Evolutionary conservation across 2,329 filamentous ascomycete species (phyloP).

Genomic region (Pseudogymnoascus sp.): DNA sequence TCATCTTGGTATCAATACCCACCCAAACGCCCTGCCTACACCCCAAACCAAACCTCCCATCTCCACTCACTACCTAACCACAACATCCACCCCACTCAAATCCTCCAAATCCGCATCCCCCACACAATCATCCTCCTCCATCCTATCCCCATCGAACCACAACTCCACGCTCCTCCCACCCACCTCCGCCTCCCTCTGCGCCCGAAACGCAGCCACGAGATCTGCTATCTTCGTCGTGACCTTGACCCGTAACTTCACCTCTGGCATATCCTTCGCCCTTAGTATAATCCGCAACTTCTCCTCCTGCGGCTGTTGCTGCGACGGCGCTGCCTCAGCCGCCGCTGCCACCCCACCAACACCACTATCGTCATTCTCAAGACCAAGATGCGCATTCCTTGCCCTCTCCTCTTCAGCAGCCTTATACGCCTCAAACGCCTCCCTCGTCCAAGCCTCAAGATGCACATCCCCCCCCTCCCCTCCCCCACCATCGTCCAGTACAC

Average conservation of each 20-base stretch:
- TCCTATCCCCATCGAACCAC: conserved; percentile 65
- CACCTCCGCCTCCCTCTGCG: conserved; percentile 39
- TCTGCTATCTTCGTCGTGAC: conserved; percentile 50
- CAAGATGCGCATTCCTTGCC: not conserved
- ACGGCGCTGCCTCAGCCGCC: conserved; percentile 17
- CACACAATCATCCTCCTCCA: conserved; percentile 53
- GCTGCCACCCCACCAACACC: not conserved
- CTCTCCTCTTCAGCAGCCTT: conserved; percentile 11
- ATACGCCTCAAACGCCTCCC: conserved; percentile 44
- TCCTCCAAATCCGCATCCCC: conserved; percentile 64
- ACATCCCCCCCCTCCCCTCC: conserved; percentile 47
- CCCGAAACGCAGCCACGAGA: conserved; percentile 54
- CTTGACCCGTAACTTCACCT: conserved; percentile 42
- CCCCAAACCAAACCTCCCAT: not conserved
- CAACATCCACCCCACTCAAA: conserved; percentile 66
- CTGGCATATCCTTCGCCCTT: conserved; percentile 42
- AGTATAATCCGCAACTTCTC: conserved; percentile 42
- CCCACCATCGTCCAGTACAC: conserved; percentile 33
- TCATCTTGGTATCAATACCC: not conserved
- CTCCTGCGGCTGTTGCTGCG: conserved; percentile 12
- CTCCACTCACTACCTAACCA: conserved; percentile 42
- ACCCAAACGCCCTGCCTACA: not conserved
- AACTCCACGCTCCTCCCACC: conserved; percentile 49
- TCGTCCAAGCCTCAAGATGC: conserved; percentile 70
- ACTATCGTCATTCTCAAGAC: not conserved